Base-by-base conservation (phyloP, 1,139 yeast genomes). In the Candida albicans region DNA sequence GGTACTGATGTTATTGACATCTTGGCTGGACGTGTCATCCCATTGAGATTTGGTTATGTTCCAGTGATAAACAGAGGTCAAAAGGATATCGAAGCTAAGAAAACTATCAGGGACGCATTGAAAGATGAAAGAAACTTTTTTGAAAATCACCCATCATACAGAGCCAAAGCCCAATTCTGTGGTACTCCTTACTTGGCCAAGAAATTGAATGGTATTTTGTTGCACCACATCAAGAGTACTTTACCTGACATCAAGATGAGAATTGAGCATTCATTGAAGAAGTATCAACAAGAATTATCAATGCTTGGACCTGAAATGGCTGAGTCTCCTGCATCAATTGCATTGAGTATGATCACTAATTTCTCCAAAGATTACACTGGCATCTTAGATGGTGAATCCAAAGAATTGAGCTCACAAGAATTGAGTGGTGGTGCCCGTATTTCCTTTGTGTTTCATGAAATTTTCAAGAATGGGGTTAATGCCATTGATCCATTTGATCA, bases 1-100 rank as follows among this genome's bases (percentile, higher is more conserved):
- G 99, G 99, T 52, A 93, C 99, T n/a, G 99, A 93, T 68, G 99
- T 93, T 37, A 85, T 90, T 62, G 99, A 93, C 64, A 93, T 93
- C 58, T 76, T 93, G 59, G 96, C 97, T 7, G 98, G 99, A 47
- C 79, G 96, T 62, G 93, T 93, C 44, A 93, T 93, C 59, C 98
- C 99, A 9, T 77, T 93, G 58, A 80, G 97, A 66, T 88, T 89
- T 50, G 99, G 99, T 44, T 93, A 93, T 61, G 96, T 93, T 41
- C 99, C 99, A 5, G 99, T 93, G 44, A 91, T 93, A 58, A 93
- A 93, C 68, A 83, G 99, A 68, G 98, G 99, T 58, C 99, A 93
- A 71, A 89, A 86, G 64, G 99, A 93, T 69, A 95, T 93, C 57
- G 96, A 90, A 64, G 65, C 68, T 46, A 84, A 83, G 58, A 93